A percentile compares a stretch with the other conserved stretches of the same genome.
These are phyloP conservation scores for Favolaschia claudopus DNA, from an alignment of 768 basidiomycete genomes.

Conservation along the genomic window DNA sequence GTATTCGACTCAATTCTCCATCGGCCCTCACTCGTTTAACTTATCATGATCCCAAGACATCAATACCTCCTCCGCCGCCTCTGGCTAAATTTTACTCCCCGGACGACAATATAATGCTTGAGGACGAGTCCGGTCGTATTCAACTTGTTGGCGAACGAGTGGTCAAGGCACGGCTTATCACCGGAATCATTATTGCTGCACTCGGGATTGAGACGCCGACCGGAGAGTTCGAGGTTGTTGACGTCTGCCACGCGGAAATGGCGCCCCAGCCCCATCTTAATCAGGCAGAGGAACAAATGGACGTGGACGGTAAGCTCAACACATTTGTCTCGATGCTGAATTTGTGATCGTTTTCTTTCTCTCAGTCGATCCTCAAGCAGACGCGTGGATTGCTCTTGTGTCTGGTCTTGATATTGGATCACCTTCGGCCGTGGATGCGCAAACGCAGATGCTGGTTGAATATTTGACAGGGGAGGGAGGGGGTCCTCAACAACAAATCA, in stretches of 20 bases:
- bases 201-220: slow-evolving; percentile 88
- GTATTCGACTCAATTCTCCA: background rate
- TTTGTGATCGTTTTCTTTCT: slow-evolving; percentile 6
- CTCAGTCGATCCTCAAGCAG: slow-evolving; percentile 36
- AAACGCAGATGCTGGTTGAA: slow-evolving; percentile 88
- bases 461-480: slow-evolving; percentile 88
- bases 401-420: slow-evolving; percentile 88
- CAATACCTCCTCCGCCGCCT: slow-evolving; percentile 85
- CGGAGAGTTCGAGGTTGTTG: slow-evolving; percentile 95
- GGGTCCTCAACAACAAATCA: slow-evolving; percentile 66
- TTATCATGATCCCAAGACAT: slow-evolving; percentile 63
- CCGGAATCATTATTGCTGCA: slow-evolving; percentile 89
- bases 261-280: slow-evolving; percentile 63
- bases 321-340: background rate
- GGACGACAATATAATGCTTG: slow-evolving; percentile 86
- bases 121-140: slow-evolving; percentile 96
- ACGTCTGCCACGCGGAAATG: slow-evolving; percentile 85
- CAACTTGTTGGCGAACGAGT: slow-evolving; percentile 82
- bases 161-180: slow-evolving; percentile 71
- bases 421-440: slow-evolving; percentile 66
- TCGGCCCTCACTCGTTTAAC: slow-evolving; percentile 7
- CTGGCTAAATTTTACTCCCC: slow-evolving; percentile 76
- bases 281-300: slow-evolving; percentile 56
- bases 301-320: slow-evolving; percentile 66
- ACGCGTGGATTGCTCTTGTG: slow-evolving; percentile 84